phyloP scores from a whole-genome alignment of 345 rosid genomes.

The Chamaenerion angustifolium region DNA sequence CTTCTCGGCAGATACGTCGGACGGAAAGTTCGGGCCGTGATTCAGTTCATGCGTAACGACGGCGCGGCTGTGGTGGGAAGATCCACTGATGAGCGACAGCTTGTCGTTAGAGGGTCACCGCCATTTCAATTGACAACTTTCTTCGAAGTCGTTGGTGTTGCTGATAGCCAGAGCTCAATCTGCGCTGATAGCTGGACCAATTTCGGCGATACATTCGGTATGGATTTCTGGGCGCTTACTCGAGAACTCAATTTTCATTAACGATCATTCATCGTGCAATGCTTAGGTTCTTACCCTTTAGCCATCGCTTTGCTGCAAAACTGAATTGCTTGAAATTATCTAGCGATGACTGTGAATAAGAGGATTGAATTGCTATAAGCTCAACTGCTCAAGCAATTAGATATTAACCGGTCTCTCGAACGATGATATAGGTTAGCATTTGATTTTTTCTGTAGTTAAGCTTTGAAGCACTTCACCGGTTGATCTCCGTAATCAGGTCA shows the following conservation, averaged over 20 bases:
- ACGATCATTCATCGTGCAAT: too few species aligned
- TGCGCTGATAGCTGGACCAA: slow-evolving; percentile 60
- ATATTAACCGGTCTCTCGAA: too few species aligned
- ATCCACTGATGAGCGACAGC: slow-evolving; percentile 55
- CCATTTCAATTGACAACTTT: slow-evolving; percentile 36
- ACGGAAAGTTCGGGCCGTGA: slow-evolving; percentile 55
- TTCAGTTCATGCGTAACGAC: slow-evolving; percentile 52
- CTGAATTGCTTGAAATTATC: too few species aligned
- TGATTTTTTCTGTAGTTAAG: too few species aligned
- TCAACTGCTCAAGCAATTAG: too few species aligned
- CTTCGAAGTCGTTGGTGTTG: slow-evolving; percentile 80
- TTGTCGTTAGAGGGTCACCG: slow-evolving; percentile 44
- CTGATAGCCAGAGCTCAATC: slow-evolving; percentile 52
- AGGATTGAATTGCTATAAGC: too few species aligned
- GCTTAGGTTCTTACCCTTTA: too few species aligned
- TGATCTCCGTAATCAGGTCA: too few species aligned
- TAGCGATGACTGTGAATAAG: too few species aligned
- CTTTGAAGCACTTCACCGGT: too few species aligned
- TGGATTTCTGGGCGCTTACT: not conserved
- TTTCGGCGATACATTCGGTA: slow-evolving; percentile 74
- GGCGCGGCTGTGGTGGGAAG: slow-evolving; percentile 38
- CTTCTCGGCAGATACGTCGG: slow-evolving; percentile 41
- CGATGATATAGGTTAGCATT: too few species aligned
- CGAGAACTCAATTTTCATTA: not conserved
- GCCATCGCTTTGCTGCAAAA: too few species aligned